Evolutionary conservation across 1,284 basidiomycete species (phyloP).

Genomic region (Ceratobasidium sp.): DNA sequence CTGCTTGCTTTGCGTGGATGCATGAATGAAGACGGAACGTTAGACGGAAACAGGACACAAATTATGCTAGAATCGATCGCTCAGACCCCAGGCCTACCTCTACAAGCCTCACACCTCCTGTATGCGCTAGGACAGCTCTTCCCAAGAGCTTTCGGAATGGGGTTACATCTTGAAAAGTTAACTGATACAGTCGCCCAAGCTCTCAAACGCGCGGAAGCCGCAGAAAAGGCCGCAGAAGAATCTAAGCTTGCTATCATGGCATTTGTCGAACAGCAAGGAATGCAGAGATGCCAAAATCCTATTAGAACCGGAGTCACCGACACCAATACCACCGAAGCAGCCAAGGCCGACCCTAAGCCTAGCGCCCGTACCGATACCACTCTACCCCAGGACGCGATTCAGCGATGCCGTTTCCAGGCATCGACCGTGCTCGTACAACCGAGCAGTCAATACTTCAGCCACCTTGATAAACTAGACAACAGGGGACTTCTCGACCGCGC

Average conservation of each 20-base stretch:
- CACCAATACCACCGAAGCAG: background rate
- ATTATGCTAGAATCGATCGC: background rate
- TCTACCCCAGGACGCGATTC: background rate
- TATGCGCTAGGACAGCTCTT: background rate
- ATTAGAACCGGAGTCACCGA: too few species aligned
- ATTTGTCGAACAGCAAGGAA: background rate
- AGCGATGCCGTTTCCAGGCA: background rate
- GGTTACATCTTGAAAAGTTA: background rate
- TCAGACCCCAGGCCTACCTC: background rate
- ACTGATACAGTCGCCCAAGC: background rate
- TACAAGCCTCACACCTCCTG: background rate
- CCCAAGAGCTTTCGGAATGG: too few species aligned
- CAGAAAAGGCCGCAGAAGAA: background rate
- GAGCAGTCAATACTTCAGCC: too few species aligned
- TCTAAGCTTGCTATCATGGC: background rate
- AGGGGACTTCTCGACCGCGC: background rate
- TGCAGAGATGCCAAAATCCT: too few species aligned
- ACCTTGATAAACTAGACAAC: background rate
- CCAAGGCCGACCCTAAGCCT: background rate
- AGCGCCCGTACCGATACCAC: background rate
- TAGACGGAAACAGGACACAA: too few species aligned
- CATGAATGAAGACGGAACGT: too few species aligned
- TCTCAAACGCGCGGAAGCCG: background rate
- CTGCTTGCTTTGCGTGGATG: too few species aligned
- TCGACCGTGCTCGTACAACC: background rate